Base-by-base conservation (phyloP, 108 stramenopile genomes). In the Seminavis robusta region DNA sequence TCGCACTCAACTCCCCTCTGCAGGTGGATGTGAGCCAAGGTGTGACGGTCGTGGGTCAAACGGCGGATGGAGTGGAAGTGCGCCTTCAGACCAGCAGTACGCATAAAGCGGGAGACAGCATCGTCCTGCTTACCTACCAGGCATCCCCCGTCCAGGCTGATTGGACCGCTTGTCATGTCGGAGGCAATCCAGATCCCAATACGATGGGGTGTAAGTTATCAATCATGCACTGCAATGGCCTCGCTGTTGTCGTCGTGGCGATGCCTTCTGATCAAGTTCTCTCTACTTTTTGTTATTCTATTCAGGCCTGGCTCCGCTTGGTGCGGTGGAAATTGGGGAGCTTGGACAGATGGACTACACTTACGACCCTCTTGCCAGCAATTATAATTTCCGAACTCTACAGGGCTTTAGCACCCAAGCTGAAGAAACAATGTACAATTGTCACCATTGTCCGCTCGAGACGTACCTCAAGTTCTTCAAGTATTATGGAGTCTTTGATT, bases 121-220 rank as follows among this genome's bases (percentile, higher is more conserved):
- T 36, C 25, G 67, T 91, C 29, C 23, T 58, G 26, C 39, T 84
- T 40, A 69, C 71, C 38, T 91, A 91, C 56, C 26, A 28, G 4
- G 70, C 71, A 8, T 59, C 59, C 4, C 71, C 77, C 41, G 43
- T 63, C 39, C 80, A 80, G 58, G 52, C 33, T 13, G 41, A 21
- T 11, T 83, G 80, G 27, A 76, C 83, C 13, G 59, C 47, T 15
- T 91, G 90, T 58, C 73, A 73, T 30, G 90, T 91, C 20, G 90
- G 90, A 36, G 86, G 73, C 11, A 55, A 37, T 17, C 38, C 60
- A 11, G 34, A 54, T n/a, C 63, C 58, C 17, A 37, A 31, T 17
- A 69, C 48, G 17, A 42, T 50, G 16, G 67, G 72, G 29, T 80
- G 72, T 56, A 32, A 52, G 49, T 41, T n/a, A n/a, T n/a, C n/a